Conservation (phyloP, 306 rosid species). For the Sphenostylis stenocarpa region DNA sequence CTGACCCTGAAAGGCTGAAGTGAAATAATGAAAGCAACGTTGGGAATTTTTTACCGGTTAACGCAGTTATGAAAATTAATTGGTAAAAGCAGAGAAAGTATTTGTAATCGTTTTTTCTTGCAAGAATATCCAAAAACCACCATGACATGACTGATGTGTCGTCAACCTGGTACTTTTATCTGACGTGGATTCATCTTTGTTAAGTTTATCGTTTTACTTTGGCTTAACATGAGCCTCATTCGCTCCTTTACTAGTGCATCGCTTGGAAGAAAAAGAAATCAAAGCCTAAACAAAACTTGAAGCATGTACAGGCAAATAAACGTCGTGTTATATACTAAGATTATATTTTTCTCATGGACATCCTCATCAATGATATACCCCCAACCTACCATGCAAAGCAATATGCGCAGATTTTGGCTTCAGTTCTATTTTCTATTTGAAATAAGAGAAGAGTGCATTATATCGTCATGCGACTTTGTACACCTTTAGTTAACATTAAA, state of each 20-base stretch:
- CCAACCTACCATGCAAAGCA: conserved; percentile 9
- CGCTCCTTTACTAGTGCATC: neutral
- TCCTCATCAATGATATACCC: neutral
- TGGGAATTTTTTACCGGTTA: neutral
- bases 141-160: neutral
- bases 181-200: neutral
- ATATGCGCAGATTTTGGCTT: neutral
- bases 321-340: conserved; percentile 10
- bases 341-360: conserved; percentile 12
- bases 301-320: neutral
- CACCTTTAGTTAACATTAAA: conserved; percentile 39
- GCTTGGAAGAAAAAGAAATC: neutral
- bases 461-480: neutral
- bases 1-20: neutral
- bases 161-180: neutral
- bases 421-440: conserved; percentile 3
- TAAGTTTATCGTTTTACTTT: neutral
- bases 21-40: neutral
- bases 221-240: neutral
- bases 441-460: neutral
- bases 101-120: neutral
- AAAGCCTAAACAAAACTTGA: neutral
- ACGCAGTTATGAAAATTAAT: neutral
- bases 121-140: too few relatives aligned
- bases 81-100: neutral